phyloP scores from a whole-genome alignment of 1,284 basidiomycete genomes.

The Phylloboletellus chloephorus region DNA sequence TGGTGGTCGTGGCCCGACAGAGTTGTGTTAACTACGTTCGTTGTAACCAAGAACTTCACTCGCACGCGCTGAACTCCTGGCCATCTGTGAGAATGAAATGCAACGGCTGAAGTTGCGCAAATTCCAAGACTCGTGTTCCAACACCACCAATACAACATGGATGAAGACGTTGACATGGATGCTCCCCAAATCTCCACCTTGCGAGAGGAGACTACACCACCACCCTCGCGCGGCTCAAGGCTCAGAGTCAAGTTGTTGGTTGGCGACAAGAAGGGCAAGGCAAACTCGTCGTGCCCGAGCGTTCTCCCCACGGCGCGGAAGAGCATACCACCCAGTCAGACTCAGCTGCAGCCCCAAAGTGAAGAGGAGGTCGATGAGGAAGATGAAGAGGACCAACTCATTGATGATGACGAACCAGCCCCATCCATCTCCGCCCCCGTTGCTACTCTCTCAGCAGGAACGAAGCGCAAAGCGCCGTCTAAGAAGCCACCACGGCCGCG shows the following conservation, averaged over 20 bases:
- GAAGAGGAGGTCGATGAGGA: slow-evolving; percentile 51
- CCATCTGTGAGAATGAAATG: slow-evolving; percentile 16
- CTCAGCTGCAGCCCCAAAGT: slow-evolving; percentile 23
- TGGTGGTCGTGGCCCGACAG: too few relatives aligned
- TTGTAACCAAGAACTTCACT: too few relatives aligned
- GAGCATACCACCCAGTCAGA: slow-evolving; percentile 14
- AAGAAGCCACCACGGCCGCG: slow-evolving; percentile 47
- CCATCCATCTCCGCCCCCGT: slow-evolving; percentile 31
- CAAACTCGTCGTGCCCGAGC: slow-evolving; percentile 30
- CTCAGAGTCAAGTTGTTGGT: slow-evolving; percentile 49
- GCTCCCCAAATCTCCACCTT: slow-evolving; percentile 75
- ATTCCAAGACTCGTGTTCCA: slow-evolving; percentile 2
- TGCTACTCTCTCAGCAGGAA: slow-evolving; percentile 25
- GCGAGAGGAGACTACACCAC: slow-evolving; percentile 61
- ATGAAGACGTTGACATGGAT: slow-evolving; percentile 64
- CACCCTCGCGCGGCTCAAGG: slow-evolving; percentile 45
- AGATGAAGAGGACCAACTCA: slow-evolving; percentile 72
- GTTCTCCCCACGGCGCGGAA: slow-evolving; percentile 26
- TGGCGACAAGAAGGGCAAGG: slow-evolving; percentile 39
- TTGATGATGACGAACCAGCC: slow-evolving; percentile 54
- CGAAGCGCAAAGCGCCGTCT: slow-evolving; percentile 43
- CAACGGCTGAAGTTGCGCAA: too few relatives aligned
- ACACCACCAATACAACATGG: slow-evolving; percentile 30
- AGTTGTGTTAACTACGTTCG: too few relatives aligned
- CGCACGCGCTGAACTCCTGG: too few relatives aligned